Evolutionary conservation across 345 rosid species (phyloP), one percentile per base, ranked within the genome.

Genomic region (Heritiera fomes): DNA sequence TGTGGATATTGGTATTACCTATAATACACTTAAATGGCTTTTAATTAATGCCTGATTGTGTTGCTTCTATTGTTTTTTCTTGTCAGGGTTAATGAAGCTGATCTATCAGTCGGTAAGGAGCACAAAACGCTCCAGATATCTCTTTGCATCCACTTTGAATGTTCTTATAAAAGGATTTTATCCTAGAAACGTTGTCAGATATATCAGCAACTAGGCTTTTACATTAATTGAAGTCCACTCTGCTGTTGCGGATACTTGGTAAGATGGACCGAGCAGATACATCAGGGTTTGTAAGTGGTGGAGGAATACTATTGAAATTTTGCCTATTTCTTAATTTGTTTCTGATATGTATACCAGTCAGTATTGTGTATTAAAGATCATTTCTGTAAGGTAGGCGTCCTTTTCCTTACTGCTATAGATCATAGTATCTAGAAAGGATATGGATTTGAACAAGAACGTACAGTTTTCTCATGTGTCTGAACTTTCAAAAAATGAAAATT

Each of bases 211-310:
- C 50, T 72, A 74, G 76, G 76, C 80, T 61, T 58, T 73, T 73
- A 66, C 55, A 23, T 61, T 12, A 46, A n/a, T 67, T 79, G 68
- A 65, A 63, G 76, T 53, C 20, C 55, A 13, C 67, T 45, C 63
- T 62, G 52, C 47, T 70, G 67, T 34, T 49, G 52, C 52, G 30
- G 67, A 78, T 56, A 41, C 64, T 75, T 69, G 28, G 55, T 43
- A 82, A 86, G 83, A 95, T 93, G 95, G 98, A 92, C 87, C 84
- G 99, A 73, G 87, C 88, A 58, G 99, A 93, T 78, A 93, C 93
- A 40, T 92, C 95, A 32, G 99, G 99, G 66, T 93, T 92, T 85
- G 94, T 95, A 68, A 95, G 98, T 75, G 92, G 94, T 79, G 98
- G 98, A 79, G 80, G 85, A 71, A 71, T 77, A 43, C 72, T 82